Evolutionary conservation across 441 rosid genomes (phyloP).

Genomic region (Adansonia gregorii): DNA sequence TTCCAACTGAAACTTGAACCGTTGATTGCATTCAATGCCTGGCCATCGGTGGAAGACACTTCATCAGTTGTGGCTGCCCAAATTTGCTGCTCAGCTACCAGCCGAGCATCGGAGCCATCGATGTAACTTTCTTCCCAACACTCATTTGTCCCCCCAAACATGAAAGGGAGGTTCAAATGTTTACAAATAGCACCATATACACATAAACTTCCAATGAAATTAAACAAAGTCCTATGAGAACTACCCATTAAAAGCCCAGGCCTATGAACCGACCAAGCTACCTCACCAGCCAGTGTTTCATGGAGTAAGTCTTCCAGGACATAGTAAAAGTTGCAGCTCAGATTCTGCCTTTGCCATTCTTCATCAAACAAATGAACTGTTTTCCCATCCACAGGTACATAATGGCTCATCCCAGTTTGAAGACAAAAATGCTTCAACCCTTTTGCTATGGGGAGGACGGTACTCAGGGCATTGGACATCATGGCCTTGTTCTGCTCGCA

Average conservation of each 20-base stretch:
- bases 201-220: conserved; percentile 75
- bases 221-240: conserved; percentile 64
- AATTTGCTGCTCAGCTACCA: conserved; percentile 82
- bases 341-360: conserved; percentile 55
- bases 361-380: conserved; percentile 47
- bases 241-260: conserved; percentile 81
- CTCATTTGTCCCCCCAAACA: conserved; percentile 80
- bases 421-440: conserved; percentile 71
- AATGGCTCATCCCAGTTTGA: conserved; percentile 90
- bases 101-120: conserved; percentile 72
- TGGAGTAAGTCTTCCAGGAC: conserved; percentile 73
- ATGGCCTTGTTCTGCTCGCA: conserved; percentile 70
- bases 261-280: conserved; percentile 76
- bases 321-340: conserved; percentile 60
- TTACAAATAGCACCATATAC: conserved; percentile 76
- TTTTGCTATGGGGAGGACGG: conserved; percentile 55
- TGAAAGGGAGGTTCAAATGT: conserved; percentile 65
- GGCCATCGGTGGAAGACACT: conserved; percentile 44
- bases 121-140: conserved; percentile 82
- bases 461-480: conserved; percentile 70
- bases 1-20: conserved; percentile 79
- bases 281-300: conserved; percentile 53
- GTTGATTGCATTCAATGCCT: conserved; percentile 72
- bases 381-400: conserved; percentile 46
- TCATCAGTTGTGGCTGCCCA: conserved; percentile 68